phyloP scores from a whole-genome alignment of 345 rosid species.

The Eucalyptus marginata region DNA sequence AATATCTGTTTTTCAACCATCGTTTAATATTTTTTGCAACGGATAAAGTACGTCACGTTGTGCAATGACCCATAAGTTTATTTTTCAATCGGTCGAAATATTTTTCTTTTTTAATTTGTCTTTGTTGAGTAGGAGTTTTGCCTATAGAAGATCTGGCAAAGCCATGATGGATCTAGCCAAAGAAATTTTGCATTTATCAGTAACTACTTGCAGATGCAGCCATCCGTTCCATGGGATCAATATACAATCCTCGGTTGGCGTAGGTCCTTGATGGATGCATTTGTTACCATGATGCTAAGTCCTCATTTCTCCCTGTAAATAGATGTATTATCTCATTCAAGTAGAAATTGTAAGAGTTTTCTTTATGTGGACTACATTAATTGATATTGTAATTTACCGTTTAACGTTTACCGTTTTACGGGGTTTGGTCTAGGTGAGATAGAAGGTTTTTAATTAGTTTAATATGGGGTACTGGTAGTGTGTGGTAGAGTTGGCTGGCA shows the following conservation, averaged over 20 bases:
- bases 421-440: too few species aligned
- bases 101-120: neutral
- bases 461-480: too few species aligned
- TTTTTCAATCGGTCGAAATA: fast-evolving
- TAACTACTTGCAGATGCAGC: neutral
- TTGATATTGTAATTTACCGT: too few species aligned
- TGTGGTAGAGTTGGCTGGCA: too few species aligned
- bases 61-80: neutral
- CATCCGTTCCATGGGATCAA: neutral
- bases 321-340: neutral
- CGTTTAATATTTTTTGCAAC: neutral
- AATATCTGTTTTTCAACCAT: neutral
- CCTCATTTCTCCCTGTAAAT: neutral
- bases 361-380: too few species aligned
- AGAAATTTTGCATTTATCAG: too few species aligned
- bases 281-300: neutral
- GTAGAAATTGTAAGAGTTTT: too few species aligned
- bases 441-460: too few species aligned
- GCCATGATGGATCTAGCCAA: too few species aligned
- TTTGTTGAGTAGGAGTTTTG: neutral
- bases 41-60: neutral
- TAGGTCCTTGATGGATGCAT: neutral
- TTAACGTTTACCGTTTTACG: too few species aligned
- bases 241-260: neutral
- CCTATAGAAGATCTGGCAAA: too few species aligned